Evolutionary conservation across 1,284 basidiomycete species (phyloP).

Genomic region (Tetrapyrgos nigripes): DNA sequence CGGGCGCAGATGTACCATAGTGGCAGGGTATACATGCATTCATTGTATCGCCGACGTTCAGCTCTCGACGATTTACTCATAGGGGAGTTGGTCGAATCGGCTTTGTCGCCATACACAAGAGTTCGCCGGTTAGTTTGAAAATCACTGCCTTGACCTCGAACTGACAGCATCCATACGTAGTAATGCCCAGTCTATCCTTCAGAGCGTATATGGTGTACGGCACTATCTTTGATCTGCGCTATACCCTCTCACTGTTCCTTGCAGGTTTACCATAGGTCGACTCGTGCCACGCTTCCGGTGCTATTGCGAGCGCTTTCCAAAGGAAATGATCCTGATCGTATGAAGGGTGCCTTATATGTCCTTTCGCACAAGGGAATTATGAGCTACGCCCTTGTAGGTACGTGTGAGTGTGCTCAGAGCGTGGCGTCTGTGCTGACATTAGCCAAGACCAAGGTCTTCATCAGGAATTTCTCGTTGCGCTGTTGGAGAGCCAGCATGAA

Average conservation of each 20-base stretch:
- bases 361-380: conserved; percentile 81
- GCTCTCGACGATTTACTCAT: conserved; percentile 84
- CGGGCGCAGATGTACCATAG: conserved; percentile 82
- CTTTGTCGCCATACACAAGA: conserved; percentile 85
- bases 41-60: conserved; percentile 83
- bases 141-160: conserved; percentile 4
- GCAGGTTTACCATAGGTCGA: conserved; percentile 85
- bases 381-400: conserved; percentile 29
- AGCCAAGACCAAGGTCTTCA: conserved; percentile 70
- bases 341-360: conserved; percentile 95
- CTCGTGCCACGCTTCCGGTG: conserved; percentile 73
- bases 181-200: conserved; percentile 76
- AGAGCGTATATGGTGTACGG: conserved; percentile 70
- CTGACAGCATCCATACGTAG: conserved; percentile 39
- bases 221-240: conserved; percentile 13
- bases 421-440: conserved; percentile 3
- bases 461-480: conserved; percentile 68
- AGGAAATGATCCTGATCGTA: conserved; percentile 89
- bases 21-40: conserved; percentile 77
- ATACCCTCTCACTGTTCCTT: conserved; percentile 5
- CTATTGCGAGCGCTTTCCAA: conserved; percentile 78
- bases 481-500: conserved; percentile 89
- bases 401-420: background rate
- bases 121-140: conserved; percentile 64
- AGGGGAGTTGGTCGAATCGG: conserved; percentile 81